Evolutionary conservation across 257 asterid genomes (phyloP).

Genomic region (Lycium barbarum): DNA sequence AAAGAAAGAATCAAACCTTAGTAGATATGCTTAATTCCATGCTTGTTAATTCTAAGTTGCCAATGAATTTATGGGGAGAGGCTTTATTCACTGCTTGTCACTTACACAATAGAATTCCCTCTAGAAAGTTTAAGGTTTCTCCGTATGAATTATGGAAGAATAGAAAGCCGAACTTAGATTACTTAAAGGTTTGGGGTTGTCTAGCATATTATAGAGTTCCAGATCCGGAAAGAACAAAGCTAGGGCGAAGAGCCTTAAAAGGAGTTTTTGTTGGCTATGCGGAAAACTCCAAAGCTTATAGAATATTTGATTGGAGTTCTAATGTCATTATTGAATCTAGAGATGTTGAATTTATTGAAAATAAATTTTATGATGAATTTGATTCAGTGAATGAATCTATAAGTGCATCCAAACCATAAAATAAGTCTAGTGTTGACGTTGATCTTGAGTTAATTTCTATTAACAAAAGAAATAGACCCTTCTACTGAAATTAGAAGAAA

Average conservation of each 20-base stretch:
- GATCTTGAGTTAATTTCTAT: background rate
- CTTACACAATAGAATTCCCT: background rate
- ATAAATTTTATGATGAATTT: background rate
- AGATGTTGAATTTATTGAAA: slow-evolving; percentile 32
- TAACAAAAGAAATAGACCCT: too few species aligned
- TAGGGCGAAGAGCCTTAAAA: background rate
- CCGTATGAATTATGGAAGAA: background rate
- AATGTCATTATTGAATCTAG: slow-evolving; percentile 23
- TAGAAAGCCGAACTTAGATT: background rate
- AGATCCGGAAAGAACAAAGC: too few species aligned
- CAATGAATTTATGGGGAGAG: background rate
- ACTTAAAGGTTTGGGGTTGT: background rate
- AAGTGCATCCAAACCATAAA: background rate
- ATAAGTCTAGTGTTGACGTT: background rate
- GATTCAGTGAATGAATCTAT: background rate
- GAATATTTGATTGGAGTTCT: background rate
- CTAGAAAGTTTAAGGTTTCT: background rate
- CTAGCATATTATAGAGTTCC: too few species aligned
- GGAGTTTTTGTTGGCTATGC: slow-evolving; percentile 33
- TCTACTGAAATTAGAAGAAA: slow-evolving; percentile 11
- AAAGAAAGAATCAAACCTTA: background rate
- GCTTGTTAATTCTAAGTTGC: background rate
- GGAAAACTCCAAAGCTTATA: slow-evolving; percentile 20
- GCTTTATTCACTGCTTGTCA: background rate
- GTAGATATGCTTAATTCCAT: background rate